phyloP scores from a whole-genome alignment of 306 rosid genomes.

The Casuarina glauca region DNA sequence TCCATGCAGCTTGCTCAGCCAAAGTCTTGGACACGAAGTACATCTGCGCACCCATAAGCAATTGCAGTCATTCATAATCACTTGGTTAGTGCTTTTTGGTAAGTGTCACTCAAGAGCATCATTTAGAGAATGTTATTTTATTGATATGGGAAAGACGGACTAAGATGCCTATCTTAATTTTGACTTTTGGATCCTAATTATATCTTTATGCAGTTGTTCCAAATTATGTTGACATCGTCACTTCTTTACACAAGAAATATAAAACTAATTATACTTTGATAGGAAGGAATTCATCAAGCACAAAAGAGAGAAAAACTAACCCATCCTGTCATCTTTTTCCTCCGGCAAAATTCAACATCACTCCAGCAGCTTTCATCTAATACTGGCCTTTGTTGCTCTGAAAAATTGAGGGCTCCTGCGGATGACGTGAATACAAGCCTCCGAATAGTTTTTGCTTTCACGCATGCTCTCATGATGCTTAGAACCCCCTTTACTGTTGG shows the following conservation, averaged over 20 bases:
- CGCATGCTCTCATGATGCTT: slow-evolving; percentile 65
- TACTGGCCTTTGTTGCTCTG: slow-evolving; percentile 32
- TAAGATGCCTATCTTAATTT: too few relatives aligned
- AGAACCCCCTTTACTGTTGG: slow-evolving; percentile 63
- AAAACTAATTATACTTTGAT: too few relatives aligned
- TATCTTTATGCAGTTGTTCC: too few relatives aligned
- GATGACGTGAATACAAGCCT: slow-evolving; percentile 75
- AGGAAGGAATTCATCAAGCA: too few relatives aligned
- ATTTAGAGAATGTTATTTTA: too few relatives aligned
- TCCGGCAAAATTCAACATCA: slow-evolving; percentile 55
- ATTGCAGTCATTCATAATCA: too few relatives aligned
- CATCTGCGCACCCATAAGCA: slow-evolving; percentile 38
- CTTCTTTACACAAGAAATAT: too few relatives aligned
- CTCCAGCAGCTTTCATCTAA: slow-evolving; percentile 69
- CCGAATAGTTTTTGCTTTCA: slow-evolving; percentile 53
- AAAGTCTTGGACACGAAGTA: slow-evolving; percentile 76
- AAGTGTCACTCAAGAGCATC: too few relatives aligned
- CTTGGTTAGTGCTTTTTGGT: too few relatives aligned
- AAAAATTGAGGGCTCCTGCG: slow-evolving; percentile 56
- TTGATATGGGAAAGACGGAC: too few relatives aligned
- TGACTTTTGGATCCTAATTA: too few relatives aligned
- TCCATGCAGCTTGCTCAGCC: slow-evolving; percentile 82
- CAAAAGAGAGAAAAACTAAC: slow-evolving; percentile 19
- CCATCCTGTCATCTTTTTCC: slow-evolving; percentile 76
- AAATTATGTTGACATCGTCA: too few relatives aligned